These are phyloP conservation scores for Gossypium schwendimanii DNA, from an alignment of 441 rosid species.

Conservation along the genomic window DNA sequence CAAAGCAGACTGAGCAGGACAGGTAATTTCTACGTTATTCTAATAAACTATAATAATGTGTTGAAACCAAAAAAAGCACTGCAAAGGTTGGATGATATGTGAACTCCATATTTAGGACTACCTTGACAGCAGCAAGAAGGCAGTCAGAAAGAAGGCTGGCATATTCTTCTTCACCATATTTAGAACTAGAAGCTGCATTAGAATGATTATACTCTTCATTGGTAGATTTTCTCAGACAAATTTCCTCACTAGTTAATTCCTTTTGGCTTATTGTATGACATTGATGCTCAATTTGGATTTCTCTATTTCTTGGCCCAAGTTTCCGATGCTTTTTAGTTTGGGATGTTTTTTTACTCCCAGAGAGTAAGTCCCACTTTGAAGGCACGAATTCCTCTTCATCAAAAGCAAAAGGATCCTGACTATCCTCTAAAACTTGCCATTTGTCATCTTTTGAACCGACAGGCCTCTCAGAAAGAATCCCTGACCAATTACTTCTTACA, in stretches of 20 bases:
- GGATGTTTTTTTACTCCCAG: slow-evolving; percentile 43
- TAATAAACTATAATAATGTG: neutral
- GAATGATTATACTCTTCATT: slow-evolving; percentile 28
- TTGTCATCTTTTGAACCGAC: slow-evolving; percentile 24
- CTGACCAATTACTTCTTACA: slow-evolving; percentile 30
- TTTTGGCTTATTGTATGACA: slow-evolving; percentile 33
- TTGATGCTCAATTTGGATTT: slow-evolving; percentile 29
- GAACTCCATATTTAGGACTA: slow-evolving; percentile 16
- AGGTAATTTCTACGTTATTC: neutral
- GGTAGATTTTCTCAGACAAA: slow-evolving; percentile 31
- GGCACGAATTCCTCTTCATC: slow-evolving; percentile 68
- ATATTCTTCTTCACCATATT: slow-evolving; percentile 44
- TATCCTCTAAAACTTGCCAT: slow-evolving; percentile 34
- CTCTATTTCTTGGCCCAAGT: slow-evolving; percentile 27
- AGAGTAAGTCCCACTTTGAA: slow-evolving; percentile 64
- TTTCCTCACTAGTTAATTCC: slow-evolving; percentile 35
- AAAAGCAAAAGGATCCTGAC: slow-evolving; percentile 79
- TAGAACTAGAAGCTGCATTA: slow-evolving; percentile 30
- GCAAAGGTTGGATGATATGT: slow-evolving; percentile 5
- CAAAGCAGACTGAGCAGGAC: neutral
- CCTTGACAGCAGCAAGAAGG: slow-evolving; percentile 88
- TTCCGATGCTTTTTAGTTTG: slow-evolving; percentile 30
- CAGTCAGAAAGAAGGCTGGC: slow-evolving; percentile 66
- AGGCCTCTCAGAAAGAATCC: slow-evolving; percentile 28
- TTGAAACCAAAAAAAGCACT: neutral